These are phyloP conservation scores for Nigrospora oryzae DNA, from an alignment of 2,329 filamentous ascomycete species.

Conservation along the genomic window DNA sequence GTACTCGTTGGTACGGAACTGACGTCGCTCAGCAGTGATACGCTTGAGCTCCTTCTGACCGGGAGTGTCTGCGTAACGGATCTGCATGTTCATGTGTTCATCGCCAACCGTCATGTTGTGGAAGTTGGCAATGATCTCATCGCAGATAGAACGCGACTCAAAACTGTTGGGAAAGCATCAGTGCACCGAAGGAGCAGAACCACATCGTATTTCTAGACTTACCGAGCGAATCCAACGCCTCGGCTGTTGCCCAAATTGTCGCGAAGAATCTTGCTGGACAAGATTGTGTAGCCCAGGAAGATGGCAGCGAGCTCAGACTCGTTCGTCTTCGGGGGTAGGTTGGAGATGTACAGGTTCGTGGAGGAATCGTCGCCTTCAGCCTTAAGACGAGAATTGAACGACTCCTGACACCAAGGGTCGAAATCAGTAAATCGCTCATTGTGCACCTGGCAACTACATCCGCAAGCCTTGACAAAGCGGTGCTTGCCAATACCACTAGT, in stretches of 20 bases:
- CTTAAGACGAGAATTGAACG: conserved; percentile 96
- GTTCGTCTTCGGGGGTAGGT: conserved; percentile 84
- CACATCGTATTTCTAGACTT: conserved; percentile 24
- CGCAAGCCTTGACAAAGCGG: not conserved
- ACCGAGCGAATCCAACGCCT: conserved; percentile 96
- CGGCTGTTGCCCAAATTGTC: conserved; percentile 89
- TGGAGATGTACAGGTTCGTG: conserved; percentile 97
- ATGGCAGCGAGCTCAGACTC: conserved; percentile 77
- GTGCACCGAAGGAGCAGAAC: not conserved
- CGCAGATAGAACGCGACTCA: conserved; percentile 79
- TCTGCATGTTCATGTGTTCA: conserved; percentile 78
- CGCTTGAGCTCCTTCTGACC: conserved; percentile 96
- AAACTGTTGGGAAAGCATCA: conserved; percentile 49
- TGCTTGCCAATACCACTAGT: no score
- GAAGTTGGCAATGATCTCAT: conserved; percentile 79
- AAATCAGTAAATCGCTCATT: conserved; percentile 4
- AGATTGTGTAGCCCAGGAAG: conserved; percentile 72
- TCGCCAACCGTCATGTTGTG: conserved; percentile 71
- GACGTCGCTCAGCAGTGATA: conserved; percentile 87
- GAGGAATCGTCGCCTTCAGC: conserved; percentile 83
- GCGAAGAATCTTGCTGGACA: conserved; percentile 91
- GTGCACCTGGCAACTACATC: conserved; percentile 1
- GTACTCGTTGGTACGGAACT: conserved; percentile 95
- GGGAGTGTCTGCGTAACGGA: conserved; percentile 94
- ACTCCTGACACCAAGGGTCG: conserved; percentile 56